Conservation (phyloP, 768 basidiomycete species). For the Hydnomerulius pinastri region DNA sequence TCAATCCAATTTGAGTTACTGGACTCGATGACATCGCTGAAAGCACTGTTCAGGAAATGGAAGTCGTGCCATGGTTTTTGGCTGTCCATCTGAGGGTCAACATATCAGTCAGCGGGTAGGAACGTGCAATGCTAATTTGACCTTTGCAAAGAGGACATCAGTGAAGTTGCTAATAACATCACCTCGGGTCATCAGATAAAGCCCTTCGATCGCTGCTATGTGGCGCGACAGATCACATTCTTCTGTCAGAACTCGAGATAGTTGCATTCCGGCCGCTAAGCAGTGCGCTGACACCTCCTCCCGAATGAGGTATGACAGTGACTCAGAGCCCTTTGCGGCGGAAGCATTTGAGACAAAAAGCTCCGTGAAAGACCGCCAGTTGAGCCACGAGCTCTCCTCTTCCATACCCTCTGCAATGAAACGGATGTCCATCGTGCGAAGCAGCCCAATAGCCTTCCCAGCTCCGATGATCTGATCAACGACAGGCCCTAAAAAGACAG, state of each 20-base stretch:
- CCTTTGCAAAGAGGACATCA: slow-evolving; percentile 75
- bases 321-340: slow-evolving; percentile 57
- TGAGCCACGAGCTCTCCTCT: slow-evolving; percentile 28
- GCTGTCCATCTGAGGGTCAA: slow-evolving; percentile 63
- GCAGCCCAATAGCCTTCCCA: slow-evolving; percentile 77
- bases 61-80: slow-evolving; percentile 76
- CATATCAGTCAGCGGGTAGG: not conserved
- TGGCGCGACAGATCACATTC: slow-evolving; percentile 70
- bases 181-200: slow-evolving; percentile 77
- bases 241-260: slow-evolving; percentile 61
- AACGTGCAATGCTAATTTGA: slow-evolving; percentile 27
- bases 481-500: slow-evolving; percentile 62
- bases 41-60: slow-evolving; percentile 80
- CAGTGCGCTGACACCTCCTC: slow-evolving; percentile 65
- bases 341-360: slow-evolving; percentile 36
- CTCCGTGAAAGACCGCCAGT: slow-evolving; percentile 46
- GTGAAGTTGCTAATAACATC: slow-evolving; percentile 75
- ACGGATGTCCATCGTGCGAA: slow-evolving; percentile 52
- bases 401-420: slow-evolving; percentile 21
- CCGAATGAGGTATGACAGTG: slow-evolving; percentile 60
- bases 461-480: slow-evolving; percentile 61
- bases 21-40: slow-evolving; percentile 63
- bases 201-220: slow-evolving; percentile 61
- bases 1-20: slow-evolving; percentile 60
- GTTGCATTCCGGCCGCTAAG: slow-evolving; percentile 46